Evolutionary conservation across 148 eudicot species (phyloP).

Genomic region (Persicaria maculosa): DNA sequence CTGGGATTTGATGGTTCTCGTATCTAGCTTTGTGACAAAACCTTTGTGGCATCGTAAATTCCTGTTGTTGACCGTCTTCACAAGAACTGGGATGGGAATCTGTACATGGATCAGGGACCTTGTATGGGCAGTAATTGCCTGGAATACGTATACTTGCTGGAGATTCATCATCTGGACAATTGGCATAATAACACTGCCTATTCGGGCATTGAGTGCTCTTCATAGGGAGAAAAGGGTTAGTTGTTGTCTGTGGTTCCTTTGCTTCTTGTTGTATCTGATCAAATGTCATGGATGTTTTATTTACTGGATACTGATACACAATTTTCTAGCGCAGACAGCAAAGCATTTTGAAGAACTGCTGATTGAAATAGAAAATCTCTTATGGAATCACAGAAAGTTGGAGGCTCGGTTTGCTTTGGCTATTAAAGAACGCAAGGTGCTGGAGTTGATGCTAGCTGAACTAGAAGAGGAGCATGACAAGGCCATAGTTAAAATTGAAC

Average conservation of each 20-base stretch:
- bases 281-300: background rate
- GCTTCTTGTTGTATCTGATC: no score
- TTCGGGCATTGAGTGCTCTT: slow-evolving; percentile 47
- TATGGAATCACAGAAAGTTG: slow-evolving; percentile 50
- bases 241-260: background rate
- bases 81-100: slow-evolving; percentile 33
- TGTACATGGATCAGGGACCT: slow-evolving; percentile 48
- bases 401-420: slow-evolving; percentile 36
- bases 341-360: slow-evolving; percentile 50
- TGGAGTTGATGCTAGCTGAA: slow-evolving; percentile 59
- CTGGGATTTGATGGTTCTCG: background rate
- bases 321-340: slow-evolving; percentile 41
- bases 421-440: slow-evolving; percentile 40
- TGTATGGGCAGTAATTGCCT: slow-evolving; percentile 31
- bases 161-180: slow-evolving; percentile 29
- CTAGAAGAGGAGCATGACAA: slow-evolving; percentile 77
- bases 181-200: slow-evolving; percentile 49
- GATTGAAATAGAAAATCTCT: slow-evolving; percentile 44
- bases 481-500: slow-evolving; percentile 61
- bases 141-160: slow-evolving; percentile 41
- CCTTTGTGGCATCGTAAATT: slow-evolving; percentile 25
- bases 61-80: slow-evolving; percentile 26
- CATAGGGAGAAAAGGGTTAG: slow-evolving; percentile 60
- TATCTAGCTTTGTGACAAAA: slow-evolving; percentile 14
- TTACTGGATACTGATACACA: background rate